Evolutionary conservation across 2,329 filamentous ascomycete species (phyloP), one percentile per base, ranked within the genome.

Genomic region (Alternaria brassicae): DNA sequence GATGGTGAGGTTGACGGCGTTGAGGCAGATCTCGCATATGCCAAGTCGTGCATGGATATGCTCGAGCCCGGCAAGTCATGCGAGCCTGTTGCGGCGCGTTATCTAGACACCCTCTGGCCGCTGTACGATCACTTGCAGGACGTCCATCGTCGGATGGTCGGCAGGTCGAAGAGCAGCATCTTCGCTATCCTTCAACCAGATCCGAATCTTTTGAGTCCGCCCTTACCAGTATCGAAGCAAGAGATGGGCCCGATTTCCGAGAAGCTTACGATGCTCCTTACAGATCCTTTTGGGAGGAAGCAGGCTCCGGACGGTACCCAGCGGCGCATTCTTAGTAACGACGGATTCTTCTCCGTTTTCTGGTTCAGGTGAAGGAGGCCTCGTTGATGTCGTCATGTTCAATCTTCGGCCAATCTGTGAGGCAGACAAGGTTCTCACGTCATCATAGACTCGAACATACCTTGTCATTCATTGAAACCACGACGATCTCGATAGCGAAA

Each of bases 241-340:
- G 75, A 78, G 51, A 72, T 78, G 62, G 70, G 69, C 2, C 72
- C 74, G 0, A 74, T 77, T n/a, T 70, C 71, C 2, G 72, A 74
- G 59, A 77, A 76, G 60, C 60, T 78, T 13, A 73, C 70, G 1
- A 23, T 64, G 4, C 61, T 78, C 21, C 68, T 78, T 2, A 72
- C 65, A 1, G 75, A 78, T 58, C 76, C 75, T 6, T 78, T 77
- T 51, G 75, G 75, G 8, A 63, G 75, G 27, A 76, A 72, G 55
- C 72, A 76, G 48, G 48, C 61, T n/a, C 28, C 67, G 2, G 65
- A 71, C 53, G 65, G 66, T 13, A 71, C 67, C 28, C 72, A 66
- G 66, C 62, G 75, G 44, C 68, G 75, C 4, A 19, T 73, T n/a
- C 51, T 75, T 34, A 77, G 71, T 45, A 61, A 61, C 6, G 75